These are phyloP conservation scores for Aspergillus sp. DNA, from an alignment of 2,329 filamentous ascomycete species.

Conservation along the genomic window DNA sequence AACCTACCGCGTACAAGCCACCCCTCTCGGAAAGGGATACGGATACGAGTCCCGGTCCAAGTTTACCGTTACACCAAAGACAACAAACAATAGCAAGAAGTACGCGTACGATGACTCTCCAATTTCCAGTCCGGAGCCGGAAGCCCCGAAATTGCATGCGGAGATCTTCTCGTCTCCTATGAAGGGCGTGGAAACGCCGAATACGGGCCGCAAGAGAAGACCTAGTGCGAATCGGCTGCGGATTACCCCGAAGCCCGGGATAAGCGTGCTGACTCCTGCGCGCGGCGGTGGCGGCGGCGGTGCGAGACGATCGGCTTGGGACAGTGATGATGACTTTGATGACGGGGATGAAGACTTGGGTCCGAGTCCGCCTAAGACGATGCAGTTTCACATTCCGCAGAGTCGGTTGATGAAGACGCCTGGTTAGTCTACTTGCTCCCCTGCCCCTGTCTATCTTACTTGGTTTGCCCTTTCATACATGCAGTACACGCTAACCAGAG, in stretches of 20 bases:
- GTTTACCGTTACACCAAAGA: constrained; percentile 37
- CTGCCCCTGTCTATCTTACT: background rate
- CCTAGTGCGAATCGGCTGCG: constrained; percentile 39
- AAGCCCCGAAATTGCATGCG: constrained; percentile 77
- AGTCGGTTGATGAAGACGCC: constrained; percentile 52
- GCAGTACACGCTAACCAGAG: background rate
- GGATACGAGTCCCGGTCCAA: constrained; percentile 30
- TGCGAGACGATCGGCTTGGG: constrained; percentile 59
- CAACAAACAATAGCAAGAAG: constrained; percentile 22
- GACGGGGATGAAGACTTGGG: constrained; percentile 60
- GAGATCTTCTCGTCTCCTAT: constrained; percentile 82
- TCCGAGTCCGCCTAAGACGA: constrained; percentile 82
- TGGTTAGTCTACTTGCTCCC: constrained; percentile 33
- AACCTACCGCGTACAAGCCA: constrained; percentile 90
- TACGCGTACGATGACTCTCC: constrained; percentile 51
- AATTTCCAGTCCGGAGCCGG: constrained; percentile 73
- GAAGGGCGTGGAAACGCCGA: constrained; percentile 42
- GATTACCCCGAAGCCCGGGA: constrained; percentile 68
- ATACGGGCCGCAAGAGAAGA: constrained; percentile 46
- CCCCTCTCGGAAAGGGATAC: constrained; percentile 67
- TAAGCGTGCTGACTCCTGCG: constrained; percentile 80
- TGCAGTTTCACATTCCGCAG: constrained; percentile 56
- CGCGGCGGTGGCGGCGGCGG: constrained; percentile 38
- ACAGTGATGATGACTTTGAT: constrained; percentile 68
- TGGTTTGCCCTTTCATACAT: background rate